phyloP scores from a whole-genome alignment of 2,329 filamentous ascomycete genomes.

The Trichophaea hybrida region DNA sequence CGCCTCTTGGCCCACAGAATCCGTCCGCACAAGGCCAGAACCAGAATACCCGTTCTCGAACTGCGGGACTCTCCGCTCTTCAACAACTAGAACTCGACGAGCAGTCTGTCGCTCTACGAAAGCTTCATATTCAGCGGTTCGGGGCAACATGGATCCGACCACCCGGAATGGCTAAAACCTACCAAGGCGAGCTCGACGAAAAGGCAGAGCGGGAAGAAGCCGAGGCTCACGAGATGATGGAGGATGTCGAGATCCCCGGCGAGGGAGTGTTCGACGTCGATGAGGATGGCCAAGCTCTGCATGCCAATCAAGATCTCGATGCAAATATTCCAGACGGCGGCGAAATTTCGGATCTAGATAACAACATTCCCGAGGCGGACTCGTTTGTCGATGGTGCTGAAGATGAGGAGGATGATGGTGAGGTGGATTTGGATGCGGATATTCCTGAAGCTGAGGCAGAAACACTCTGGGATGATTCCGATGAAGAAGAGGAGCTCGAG shows the following conservation, averaged over 20 bases:
- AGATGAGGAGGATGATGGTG: constrained; percentile 39
- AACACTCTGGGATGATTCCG: constrained; percentile 21
- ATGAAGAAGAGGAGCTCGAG: constrained; percentile 25
- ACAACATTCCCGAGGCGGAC: constrained; percentile 25
- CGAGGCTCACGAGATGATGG: constrained; percentile 59
- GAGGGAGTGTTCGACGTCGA: constrained; percentile 31
- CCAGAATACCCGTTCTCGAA: constrained; percentile 20
- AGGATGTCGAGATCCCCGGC: constrained; percentile 33
- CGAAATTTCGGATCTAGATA: constrained; percentile 30
- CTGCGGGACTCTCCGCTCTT: constrained; percentile 23
- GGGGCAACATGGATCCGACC: constrained; percentile 83
- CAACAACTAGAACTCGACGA: constrained; percentile 49
- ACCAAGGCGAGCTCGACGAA: constrained; percentile 82
- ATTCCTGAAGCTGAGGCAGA: constrained; percentile 21
- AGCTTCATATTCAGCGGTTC: constrained; percentile 70
- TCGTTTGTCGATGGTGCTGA: constrained; percentile 35
- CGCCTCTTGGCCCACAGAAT: constrained; percentile 20
- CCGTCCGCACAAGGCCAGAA: constrained; percentile 23
- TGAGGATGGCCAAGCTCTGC: constrained; percentile 28
- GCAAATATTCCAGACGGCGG: constrained; percentile 32
- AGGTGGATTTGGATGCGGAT: constrained; percentile 27
- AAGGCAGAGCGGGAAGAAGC: constrained; percentile 73
- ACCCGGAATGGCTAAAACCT: constrained; percentile 73
- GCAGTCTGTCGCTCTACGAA: constrained; percentile 57
- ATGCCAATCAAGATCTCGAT: constrained; percentile 33